Evolutionary conservation across 2,329 filamentous ascomycete species (phyloP), one percentile per base, ranked within the genome.

Genomic region (Cladorrhinum sp.): DNA sequence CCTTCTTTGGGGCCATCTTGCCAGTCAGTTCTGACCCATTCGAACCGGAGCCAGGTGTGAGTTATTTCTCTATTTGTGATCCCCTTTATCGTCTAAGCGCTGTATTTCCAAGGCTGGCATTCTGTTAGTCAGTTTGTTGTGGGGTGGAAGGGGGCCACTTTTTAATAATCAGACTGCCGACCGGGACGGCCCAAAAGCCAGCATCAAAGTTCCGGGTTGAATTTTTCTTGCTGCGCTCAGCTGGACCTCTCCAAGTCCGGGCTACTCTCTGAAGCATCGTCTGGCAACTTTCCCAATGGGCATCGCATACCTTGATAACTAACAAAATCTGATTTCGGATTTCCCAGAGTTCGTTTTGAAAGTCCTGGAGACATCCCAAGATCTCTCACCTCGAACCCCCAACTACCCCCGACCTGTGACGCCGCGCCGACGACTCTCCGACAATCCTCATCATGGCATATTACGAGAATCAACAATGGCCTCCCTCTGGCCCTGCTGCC

Each of bases 391-490:
- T 22, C 18, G 41, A 50, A 29, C 32, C 23, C 20, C 41, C n/a
- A 45, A 18, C 41, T 18, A 13, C 41, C 41, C 41, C 41, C 41
- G 18, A 22, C 41, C n/a, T 22, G 41, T n/a, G 41, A 45, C 41
- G 18, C 41, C 41, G 41, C 41, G 41, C 41, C 60, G 49, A 52
- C 51, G 36, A 36, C 36, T 53, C 55, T 22, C 23, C 51, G 20
- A 29, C 59, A 66, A 18, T 22, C 20, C 10, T 27, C 23, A 56
- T 45, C 62, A 70, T 70, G 68, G 67, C 57, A 55, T 70, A 70
- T 65, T 70, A 70, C 64, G 68, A 70, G 49, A 59, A 66, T 48
- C 61, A 64, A 53, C 68, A 69, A 64, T 70, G 68, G 68, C 60
- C 66, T 23, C 59, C 68, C 25, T 56, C 65, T 41, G 65, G 64